Percentiles rank a stretch among this genome's conserved stretches.
These are phyloP conservation scores for Malus hybrid DNA, from an alignment of 331 rosid genomes.

Conservation along the genomic window DNA sequence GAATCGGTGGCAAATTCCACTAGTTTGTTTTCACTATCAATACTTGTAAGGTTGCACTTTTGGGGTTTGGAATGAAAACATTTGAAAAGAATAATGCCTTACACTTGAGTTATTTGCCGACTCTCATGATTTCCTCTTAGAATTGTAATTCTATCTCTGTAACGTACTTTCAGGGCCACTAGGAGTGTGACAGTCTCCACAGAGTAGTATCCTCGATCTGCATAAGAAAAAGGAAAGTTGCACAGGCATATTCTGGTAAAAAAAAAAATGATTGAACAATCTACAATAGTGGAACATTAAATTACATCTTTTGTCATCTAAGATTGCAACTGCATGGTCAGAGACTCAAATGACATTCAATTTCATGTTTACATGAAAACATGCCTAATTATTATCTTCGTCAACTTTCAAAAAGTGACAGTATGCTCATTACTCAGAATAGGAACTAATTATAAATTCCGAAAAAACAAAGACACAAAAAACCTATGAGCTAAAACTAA, in stretches of 20 bases:
- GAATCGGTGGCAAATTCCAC: not conserved
- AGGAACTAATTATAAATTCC: not conserved
- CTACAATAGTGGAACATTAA: not conserved
- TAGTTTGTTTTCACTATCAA: not conserved
- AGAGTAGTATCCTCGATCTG: slow-evolving; percentile 37
- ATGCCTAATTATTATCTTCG: not conserved
- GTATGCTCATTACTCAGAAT: not conserved
- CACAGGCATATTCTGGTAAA: not conserved
- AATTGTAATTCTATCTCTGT: slow-evolving; percentile 35
- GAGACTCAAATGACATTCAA: not conserved
- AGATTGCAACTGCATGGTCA: not conserved
- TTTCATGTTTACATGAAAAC: not conserved
- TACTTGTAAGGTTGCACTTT: not conserved
- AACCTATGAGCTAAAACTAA: not conserved
- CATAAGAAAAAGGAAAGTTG: not conserved
- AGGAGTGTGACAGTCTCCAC: slow-evolving; percentile 38
- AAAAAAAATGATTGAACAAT: not conserved
- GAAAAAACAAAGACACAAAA: not conserved
- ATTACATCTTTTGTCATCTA: not conserved
- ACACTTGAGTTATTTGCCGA: slow-evolving; percentile 23
- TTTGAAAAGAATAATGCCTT: slow-evolving; percentile 1
- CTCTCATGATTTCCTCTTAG: slow-evolving; percentile 28
- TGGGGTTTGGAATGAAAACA: not conserved
- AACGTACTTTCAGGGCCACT: slow-evolving; percentile 35
- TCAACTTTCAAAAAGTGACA: not conserved